Conservation (phyloP, 345 rosid species). For the Carallia pectinifolia region DNA sequence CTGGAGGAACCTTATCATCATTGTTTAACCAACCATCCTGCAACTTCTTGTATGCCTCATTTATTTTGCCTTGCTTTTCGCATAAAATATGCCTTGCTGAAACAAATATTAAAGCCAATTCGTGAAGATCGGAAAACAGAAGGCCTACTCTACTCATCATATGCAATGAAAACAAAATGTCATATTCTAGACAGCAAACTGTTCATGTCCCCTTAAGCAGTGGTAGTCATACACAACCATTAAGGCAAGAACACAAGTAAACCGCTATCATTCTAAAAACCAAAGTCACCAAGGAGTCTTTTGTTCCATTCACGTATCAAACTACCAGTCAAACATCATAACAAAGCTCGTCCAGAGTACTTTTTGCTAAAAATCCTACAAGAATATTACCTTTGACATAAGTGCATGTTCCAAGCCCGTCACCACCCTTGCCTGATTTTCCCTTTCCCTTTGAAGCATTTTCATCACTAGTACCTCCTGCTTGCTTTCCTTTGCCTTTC, state of each 20-base stretch:
- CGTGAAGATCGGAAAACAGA: neutral
- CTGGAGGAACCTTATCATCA: conserved; percentile 96
- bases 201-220: neutral
- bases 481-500: conserved; percentile 89
- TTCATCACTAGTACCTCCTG: conserved; percentile 70
- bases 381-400: conserved; percentile 74
- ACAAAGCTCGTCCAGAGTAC: too few species aligned
- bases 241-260: too few species aligned
- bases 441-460: conserved; percentile 85
- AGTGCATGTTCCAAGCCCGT: conserved; percentile 97
- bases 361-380: too few species aligned
- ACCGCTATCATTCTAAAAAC: too few species aligned
- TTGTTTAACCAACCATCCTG: conserved; percentile 91
- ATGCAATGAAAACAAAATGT: neutral
- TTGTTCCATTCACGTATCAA: too few species aligned
- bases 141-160: neutral
- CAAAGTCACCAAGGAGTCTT: too few species aligned
- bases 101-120: conserved; percentile 12
- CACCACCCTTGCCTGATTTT: conserved; percentile 74
- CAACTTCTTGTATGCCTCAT: conserved; percentile 91
- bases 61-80: conserved; percentile 95
- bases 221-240: too few species aligned
- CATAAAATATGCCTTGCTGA: conserved; percentile 86
- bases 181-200: too few species aligned
- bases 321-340: too few species aligned